Percentiles rank a stretch among this genome's conserved stretches.
Evolutionary conservation across 345 rosid species (phyloP).

Genomic region (Bruguiera sexangula): DNA sequence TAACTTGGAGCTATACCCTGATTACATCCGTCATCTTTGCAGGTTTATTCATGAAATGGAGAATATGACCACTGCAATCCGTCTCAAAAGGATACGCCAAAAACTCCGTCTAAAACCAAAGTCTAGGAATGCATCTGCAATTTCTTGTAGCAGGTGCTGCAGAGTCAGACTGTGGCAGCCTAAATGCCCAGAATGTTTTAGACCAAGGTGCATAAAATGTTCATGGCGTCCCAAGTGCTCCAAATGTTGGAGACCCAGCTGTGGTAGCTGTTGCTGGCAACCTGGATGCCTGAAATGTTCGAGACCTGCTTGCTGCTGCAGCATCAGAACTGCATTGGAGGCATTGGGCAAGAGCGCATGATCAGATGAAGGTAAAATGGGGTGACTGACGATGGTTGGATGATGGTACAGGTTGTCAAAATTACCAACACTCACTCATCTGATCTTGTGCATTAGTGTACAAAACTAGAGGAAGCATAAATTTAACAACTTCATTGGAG

Average conservation of each 20-base stretch:
- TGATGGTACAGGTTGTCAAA: constrained; percentile 42
- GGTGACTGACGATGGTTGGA: constrained; percentile 25
- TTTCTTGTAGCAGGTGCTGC: constrained; percentile 38
- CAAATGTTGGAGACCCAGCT: constrained; percentile 38
- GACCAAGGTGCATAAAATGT: constrained; percentile 29
- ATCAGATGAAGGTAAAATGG: constrained; percentile 28
- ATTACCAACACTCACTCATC: constrained; percentile 24
- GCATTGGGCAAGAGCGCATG: constrained; percentile 32
- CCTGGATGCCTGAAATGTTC: constrained; percentile 16
- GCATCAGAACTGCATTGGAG: constrained; percentile 29
- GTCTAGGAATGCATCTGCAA: constrained; percentile 21
- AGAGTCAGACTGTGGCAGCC: constrained; percentile 41
- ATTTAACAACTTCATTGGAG: constrained; percentile 9
- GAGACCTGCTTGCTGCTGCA: constrained; percentile 14
- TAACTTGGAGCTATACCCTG: constrained; percentile 94
- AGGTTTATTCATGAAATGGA: constrained; percentile 90
- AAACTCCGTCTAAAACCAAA: constrained; percentile 41
- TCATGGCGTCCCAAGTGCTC: constrained; percentile 35
- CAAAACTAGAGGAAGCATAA: constrained; percentile 26
- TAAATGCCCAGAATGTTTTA: constrained; percentile 38
- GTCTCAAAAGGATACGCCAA: constrained; percentile 68
- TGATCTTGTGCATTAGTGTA: constrained; percentile 27
- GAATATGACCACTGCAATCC: constrained; percentile 59
- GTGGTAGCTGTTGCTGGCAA: constrained; percentile 19
- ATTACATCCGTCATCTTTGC: constrained; percentile 78